phyloP scores from a whole-genome alignment of 2,329 filamentous ascomycete species.

The Ascochyta fabae region DNA sequence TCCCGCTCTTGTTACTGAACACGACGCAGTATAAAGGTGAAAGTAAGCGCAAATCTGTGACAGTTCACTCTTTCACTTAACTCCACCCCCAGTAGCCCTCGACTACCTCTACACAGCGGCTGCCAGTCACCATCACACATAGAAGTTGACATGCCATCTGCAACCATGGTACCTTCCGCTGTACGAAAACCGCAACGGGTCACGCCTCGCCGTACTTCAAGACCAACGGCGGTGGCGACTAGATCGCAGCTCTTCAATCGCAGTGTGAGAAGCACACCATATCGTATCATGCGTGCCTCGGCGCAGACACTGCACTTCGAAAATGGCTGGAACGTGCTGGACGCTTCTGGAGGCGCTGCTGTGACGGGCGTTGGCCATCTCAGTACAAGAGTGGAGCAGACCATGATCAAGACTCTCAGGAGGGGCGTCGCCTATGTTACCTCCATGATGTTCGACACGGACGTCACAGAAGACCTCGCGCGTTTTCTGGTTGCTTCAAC shows the following conservation, averaged over 20 bases:
- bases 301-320: conserved; percentile 60
- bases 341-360: conserved; percentile 75
- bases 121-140: background rate
- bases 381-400: conserved; percentile 64
- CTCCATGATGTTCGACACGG: conserved; percentile 64
- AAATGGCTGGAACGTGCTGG: conserved; percentile 65
- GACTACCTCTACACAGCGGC: background rate
- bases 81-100: background rate
- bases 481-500: conserved; percentile 59
- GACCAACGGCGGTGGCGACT: background rate
- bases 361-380: conserved; percentile 75
- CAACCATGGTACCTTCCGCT: conserved; percentile 10
- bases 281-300: conserved; percentile 54
- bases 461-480: conserved; percentile 61
- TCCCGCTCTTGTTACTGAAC: background rate
- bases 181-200: conserved; percentile 16
- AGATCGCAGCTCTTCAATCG: conserved; percentile 56
- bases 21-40: conserved; percentile 10
- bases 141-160: conserved; percentile 5
- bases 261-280: conserved; percentile 56
- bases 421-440: conserved; percentile 64
- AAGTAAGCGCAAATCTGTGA: background rate
- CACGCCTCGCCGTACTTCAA: conserved; percentile 12
- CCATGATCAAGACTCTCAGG: conserved; percentile 65
- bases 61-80: background rate